Percentiles rank a stretch among this genome's conserved stretches.
phyloP scores from a whole-genome alignment of 1,139 yeast genomes.

The Blastobotrys proliferans region DNA sequence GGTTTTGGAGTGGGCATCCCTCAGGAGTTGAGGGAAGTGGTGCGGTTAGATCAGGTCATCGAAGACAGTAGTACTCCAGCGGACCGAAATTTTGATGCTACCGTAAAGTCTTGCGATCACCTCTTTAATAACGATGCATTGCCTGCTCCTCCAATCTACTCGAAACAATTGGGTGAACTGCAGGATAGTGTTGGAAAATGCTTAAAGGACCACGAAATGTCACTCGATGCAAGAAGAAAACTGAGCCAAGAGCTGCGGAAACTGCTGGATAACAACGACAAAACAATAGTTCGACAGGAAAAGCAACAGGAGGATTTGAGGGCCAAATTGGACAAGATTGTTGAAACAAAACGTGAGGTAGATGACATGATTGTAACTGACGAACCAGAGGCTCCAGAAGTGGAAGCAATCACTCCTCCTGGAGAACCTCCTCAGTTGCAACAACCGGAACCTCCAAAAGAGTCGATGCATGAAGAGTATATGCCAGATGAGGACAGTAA shows the following conservation, averaged over 20 bases:
- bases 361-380: conserved; percentile 39
- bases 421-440: conserved; percentile 10
- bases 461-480: conserved; percentile 5
- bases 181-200: conserved; percentile 15
- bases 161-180: conserved; percentile 38
- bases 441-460: conserved; percentile 2
- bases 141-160: conserved; percentile 50
- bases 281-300: conserved; percentile 46
- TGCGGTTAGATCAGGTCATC: conserved; percentile 5
- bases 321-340: conserved; percentile 39
- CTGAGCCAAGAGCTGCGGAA: conserved; percentile 44
- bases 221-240: conserved; percentile 41
- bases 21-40: conserved; percentile 8
- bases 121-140: conserved; percentile 42
- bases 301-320: conserved; percentile 42
- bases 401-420: conserved; percentile 17
- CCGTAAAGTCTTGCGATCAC: conserved; percentile 19
- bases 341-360: conserved; percentile 45
- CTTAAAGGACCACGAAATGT: conserved; percentile 32
- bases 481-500: conserved; percentile 32
- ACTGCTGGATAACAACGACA: conserved; percentile 41
- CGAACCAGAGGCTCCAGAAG: conserved; percentile 24
- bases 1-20: conserved; percentile 15
- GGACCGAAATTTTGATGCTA: conserved; percentile 14
- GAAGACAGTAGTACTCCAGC: conserved; percentile 7